phyloP scores from a whole-genome alignment of 805 yeast species.

The Yarrowia sp. region DNA sequence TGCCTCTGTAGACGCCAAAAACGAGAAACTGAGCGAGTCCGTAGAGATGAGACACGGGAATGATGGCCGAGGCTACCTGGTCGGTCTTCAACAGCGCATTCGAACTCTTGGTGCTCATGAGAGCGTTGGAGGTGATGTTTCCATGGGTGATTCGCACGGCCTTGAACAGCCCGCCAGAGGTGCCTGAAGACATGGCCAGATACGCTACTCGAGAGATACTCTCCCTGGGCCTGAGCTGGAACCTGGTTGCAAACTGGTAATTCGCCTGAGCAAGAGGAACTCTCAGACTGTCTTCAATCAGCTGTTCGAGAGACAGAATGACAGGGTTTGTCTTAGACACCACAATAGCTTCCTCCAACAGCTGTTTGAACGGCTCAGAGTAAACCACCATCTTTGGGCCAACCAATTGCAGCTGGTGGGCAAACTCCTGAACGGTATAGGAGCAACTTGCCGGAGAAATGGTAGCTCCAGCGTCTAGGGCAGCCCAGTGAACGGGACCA shows the following conservation, averaged over 20 bases:
- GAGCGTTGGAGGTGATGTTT: slow-evolving; percentile 55
- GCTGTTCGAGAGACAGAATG: neutral
- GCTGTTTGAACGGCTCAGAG: neutral
- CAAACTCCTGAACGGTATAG: slow-evolving; percentile 9
- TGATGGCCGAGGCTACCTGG: slow-evolving; percentile 45
- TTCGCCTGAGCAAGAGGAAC: neutral
- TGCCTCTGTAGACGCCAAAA: slow-evolving; percentile 43
- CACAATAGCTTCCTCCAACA: neutral
- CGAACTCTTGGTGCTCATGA: slow-evolving; percentile 52
- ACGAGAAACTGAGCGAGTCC: slow-evolving; percentile 47
- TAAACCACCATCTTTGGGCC: slow-evolving; percentile 6
- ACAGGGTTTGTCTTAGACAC: neutral
- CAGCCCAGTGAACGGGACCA: slow-evolving; percentile 26
- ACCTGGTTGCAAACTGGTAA: neutral
- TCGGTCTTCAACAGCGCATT: slow-evolving; percentile 41
- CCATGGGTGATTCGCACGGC: slow-evolving; percentile 74
- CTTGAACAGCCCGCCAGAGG: slow-evolving; percentile 68
- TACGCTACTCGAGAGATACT: slow-evolving; percentile 42
- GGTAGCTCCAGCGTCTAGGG: slow-evolving; percentile 23
- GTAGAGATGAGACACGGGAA: slow-evolving; percentile 48
- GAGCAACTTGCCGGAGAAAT: slow-evolving; percentile 2
- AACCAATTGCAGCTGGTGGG: neutral
- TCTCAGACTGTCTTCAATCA: neutral
- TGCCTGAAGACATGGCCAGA: slow-evolving; percentile 49
- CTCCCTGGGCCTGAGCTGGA: slow-evolving; percentile 4